Evolutionary conservation across 2,329 filamentous ascomycete genomes (phyloP).

Genomic region (Colletotrichum liaoningense): DNA sequence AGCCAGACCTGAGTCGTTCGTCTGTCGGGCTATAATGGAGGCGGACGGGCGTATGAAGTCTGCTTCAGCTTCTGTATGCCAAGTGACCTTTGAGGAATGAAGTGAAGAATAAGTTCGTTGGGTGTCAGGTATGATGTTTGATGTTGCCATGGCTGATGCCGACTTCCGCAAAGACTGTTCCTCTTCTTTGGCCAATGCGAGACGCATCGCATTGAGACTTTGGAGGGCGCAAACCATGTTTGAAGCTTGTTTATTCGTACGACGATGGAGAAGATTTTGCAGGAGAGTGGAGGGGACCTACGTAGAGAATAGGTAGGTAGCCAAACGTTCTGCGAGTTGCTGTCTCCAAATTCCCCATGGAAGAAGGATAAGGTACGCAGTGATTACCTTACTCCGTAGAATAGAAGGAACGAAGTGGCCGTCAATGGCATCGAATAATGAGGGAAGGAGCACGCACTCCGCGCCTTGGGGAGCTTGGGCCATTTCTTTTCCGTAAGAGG

Average conservation of each 20-base stretch:
- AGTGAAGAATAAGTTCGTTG: not conserved
- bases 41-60: not conserved
- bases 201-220: conserved; percentile 27
- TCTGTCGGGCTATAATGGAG: not conserved
- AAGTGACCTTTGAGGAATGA: not conserved
- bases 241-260: not conserved
- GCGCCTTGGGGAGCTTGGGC: not conserved
- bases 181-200: not conserved
- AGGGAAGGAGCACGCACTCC: not conserved
- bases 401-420: not conserved
- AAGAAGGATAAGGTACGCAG: too few species aligned
- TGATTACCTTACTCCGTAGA: not conserved
- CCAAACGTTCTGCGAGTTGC: not conserved
- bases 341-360: not conserved
- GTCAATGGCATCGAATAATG: not conserved
- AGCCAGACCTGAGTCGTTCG: not conserved
- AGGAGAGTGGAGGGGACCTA: not conserved
- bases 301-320: not conserved
- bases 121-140: not conserved
- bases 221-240: not conserved
- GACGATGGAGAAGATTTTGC: not conserved
- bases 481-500: not conserved
- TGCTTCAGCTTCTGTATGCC: not conserved
- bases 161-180: not conserved
- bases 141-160: not conserved